These are phyloP conservation scores for Lophium mytilinum DNA, from an alignment of 495 filamentous ascomycete species.

Conservation along the genomic window DNA sequence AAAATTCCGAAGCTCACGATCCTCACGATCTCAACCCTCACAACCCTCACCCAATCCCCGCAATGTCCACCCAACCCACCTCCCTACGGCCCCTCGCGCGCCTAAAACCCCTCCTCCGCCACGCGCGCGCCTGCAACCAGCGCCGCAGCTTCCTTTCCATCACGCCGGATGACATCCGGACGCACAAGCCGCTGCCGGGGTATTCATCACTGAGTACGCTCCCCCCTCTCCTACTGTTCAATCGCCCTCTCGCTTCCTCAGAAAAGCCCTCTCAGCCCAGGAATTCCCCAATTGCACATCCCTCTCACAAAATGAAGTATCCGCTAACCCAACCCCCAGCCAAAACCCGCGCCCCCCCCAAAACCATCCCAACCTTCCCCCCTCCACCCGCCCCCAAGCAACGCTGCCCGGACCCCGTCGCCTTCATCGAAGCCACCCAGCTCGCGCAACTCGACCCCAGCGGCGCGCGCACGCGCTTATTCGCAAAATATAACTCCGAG, in stretches of 20 bases:
- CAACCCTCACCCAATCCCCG: not conserved
- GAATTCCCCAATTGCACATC: not conserved
- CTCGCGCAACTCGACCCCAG: conserved; percentile 70
- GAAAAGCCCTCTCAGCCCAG: too few species aligned
- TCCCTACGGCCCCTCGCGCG: conserved; percentile 19
- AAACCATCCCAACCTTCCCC: conserved; percentile 3
- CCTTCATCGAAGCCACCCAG: conserved; percentile 54
- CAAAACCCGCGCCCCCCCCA: not conserved
- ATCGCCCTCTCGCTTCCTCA: not conserved
- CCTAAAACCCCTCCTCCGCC: conserved; percentile 20
- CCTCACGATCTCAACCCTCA: not conserved
- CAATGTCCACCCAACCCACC: conserved; percentile 17
- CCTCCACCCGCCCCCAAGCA: conserved; percentile 20
- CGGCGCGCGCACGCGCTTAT: conserved; percentile 70
- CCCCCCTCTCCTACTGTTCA: not conserved
- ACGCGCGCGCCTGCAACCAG: conserved; percentile 13
- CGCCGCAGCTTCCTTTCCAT: conserved; percentile 20
- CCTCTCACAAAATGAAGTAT: not conserved
- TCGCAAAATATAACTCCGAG: conserved; percentile 66
- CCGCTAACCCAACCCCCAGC: not conserved
- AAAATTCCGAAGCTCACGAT: not conserved
- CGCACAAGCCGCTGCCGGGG: not conserved
- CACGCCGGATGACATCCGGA: conserved; percentile 13
- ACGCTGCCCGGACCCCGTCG: conserved; percentile 48
- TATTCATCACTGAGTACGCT: not conserved